Conservation (phyloP, 495 filamentous ascomycete species). For the Penicillium psychrofluorescens region DNA sequence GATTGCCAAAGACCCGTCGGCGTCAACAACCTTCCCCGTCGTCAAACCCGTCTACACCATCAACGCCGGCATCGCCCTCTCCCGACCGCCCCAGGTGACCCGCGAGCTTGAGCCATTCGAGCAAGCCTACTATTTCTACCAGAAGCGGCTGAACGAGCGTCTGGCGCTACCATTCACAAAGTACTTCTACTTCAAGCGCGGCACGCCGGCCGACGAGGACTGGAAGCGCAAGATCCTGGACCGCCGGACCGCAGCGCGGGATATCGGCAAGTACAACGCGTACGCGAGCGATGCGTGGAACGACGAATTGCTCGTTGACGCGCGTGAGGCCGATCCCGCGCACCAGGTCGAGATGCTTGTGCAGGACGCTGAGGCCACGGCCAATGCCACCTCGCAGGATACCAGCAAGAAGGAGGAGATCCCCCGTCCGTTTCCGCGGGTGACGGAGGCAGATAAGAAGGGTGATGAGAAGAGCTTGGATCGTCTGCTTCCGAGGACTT, state of each 20-base stretch:
- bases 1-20: slow-evolving; percentile 11
- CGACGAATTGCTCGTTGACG: slow-evolving; percentile 79
- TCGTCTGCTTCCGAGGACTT: slow-evolving; percentile 63
- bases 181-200: slow-evolving; percentile 94
- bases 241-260: slow-evolving; percentile 66
- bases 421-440: slow-evolving; percentile 60
- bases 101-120: slow-evolving; percentile 80
- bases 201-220: slow-evolving; percentile 74
- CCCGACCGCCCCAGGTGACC: slow-evolving; percentile 81
- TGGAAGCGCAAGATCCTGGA: slow-evolving; percentile 82
- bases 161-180: slow-evolving; percentile 80
- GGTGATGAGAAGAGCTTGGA: slow-evolving; percentile 70
- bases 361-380: slow-evolving; percentile 66
- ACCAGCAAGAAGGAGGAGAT: slow-evolving; percentile 58
- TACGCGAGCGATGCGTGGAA: slow-evolving; percentile 79
- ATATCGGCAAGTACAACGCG: slow-evolving; percentile 80
- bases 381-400: slow-evolving; percentile 56
- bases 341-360: slow-evolving; percentile 60
- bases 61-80: slow-evolving; percentile 75
- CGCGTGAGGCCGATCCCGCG: slow-evolving; percentile 50
- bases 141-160: slow-evolving; percentile 93
- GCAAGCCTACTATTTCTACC: slow-evolving; percentile 89
- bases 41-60: slow-evolving; percentile 51
- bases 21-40: slow-evolving; percentile 27
- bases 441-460: slow-evolving; percentile 75